Percentiles rank a stretch among this genome's conserved stretches.
Conservation (phyloP, 129 eudicot species). For the Daucus carota region DNA sequence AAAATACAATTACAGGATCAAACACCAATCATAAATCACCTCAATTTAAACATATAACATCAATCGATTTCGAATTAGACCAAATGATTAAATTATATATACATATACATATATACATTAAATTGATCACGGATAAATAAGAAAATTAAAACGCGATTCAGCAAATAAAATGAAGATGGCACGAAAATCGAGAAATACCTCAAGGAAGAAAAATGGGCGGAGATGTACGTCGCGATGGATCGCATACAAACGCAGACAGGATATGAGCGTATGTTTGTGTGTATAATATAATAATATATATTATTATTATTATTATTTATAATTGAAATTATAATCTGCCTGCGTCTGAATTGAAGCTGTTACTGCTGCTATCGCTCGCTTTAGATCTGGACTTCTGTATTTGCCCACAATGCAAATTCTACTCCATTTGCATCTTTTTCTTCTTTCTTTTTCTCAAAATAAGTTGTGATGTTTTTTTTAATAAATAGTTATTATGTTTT, state of each 20-base stretch:
- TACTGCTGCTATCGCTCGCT: conserved; percentile 4
- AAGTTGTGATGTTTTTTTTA: too few relatives aligned
- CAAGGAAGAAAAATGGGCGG: background rate
- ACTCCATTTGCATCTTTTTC: too few relatives aligned
- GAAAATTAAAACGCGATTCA: background rate
- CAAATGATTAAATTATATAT: background rate
- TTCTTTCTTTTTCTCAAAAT: too few relatives aligned
- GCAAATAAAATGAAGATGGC: background rate
- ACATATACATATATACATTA: background rate
- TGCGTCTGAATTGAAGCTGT: background rate
- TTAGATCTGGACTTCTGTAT: too few relatives aligned
- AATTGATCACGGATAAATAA: background rate
- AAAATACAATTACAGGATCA: background rate
- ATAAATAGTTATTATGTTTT: too few relatives aligned
- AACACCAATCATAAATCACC: background rate
- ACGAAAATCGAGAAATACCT: background rate
- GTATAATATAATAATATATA: too few relatives aligned
- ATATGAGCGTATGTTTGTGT: background rate
- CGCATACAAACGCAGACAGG: too few relatives aligned
- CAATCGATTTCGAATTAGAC: background rate
- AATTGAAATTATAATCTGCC: too few relatives aligned
- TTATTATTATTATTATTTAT: too few relatives aligned
- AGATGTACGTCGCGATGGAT: background rate
- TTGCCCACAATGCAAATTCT: too few relatives aligned
- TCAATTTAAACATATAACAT: background rate